phyloP scores from a whole-genome alignment of 352 stramenopile genomes.

The Pythium folliculosum region DNA sequence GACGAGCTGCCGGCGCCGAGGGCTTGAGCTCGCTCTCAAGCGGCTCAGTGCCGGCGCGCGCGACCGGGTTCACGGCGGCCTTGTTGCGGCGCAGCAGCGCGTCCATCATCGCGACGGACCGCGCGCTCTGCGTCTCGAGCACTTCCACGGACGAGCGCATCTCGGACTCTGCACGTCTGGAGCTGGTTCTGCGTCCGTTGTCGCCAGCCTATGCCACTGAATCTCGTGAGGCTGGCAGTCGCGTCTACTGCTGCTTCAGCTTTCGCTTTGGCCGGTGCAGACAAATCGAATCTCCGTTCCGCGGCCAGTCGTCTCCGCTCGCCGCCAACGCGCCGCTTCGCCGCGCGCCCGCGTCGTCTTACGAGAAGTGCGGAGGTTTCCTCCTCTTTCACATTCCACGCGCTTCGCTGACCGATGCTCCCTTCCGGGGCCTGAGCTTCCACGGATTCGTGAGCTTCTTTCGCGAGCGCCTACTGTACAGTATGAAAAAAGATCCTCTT shows the following conservation, averaged over 20 bases:
- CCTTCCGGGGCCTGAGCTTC: background rate
- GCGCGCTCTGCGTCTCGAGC: conserved; percentile 37
- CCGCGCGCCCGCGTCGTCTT: too few relatives aligned
- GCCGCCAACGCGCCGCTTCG: background rate
- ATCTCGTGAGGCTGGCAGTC: background rate
- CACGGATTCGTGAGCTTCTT: background rate
- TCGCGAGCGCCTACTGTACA: background rate
- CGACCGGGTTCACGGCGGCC: conserved; percentile 11
- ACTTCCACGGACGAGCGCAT: conserved; percentile 46
- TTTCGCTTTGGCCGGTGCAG: background rate
- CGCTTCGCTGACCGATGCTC: background rate
- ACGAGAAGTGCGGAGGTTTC: background rate
- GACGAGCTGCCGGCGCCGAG: background rate
- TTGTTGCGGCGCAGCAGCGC: conserved; percentile 12
- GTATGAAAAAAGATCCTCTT: conserved; percentile 1
- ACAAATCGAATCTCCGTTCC: background rate
- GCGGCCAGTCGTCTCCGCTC: background rate
- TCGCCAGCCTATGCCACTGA: background rate
- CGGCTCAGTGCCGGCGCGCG: conserved; percentile 14
- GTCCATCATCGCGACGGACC: conserved; percentile 24
- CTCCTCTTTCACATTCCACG: background rate
- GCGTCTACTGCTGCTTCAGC: background rate
- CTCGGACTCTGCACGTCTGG: background rate
- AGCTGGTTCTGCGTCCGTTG: too few relatives aligned
- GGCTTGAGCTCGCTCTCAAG: background rate